These are phyloP conservation scores for Alternaria alternata DNA, from an alignment of 2,329 filamentous ascomycete species.

Conservation along the genomic window DNA sequence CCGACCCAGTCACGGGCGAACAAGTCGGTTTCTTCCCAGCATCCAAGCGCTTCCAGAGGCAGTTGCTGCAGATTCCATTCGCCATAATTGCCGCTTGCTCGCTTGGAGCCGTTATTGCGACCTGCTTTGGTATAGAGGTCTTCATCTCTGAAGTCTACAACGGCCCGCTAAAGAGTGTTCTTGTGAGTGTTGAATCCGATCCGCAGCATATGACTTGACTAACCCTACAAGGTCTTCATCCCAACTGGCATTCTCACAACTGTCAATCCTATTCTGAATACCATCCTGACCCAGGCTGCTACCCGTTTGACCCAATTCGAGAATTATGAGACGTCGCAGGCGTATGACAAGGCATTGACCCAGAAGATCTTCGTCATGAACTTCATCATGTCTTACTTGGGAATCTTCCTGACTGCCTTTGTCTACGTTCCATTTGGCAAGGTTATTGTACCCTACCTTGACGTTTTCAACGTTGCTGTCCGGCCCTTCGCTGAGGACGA, in stretches of 20 bases:
- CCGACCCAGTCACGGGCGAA: constrained; percentile 85
- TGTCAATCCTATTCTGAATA: constrained; percentile 78
- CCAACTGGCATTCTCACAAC: constrained; percentile 88
- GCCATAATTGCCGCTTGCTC: constrained; percentile 74
- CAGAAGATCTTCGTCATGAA: constrained; percentile 96
- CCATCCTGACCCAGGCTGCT: constrained; percentile 78
- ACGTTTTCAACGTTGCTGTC: constrained; percentile 79
- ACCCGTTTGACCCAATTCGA: constrained; percentile 81
- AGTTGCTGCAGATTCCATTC: constrained; percentile 86
- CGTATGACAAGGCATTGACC: constrained; percentile 83
- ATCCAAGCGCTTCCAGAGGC: constrained; percentile 75
- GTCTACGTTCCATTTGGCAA: constrained; percentile 93
- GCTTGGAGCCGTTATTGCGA: constrained; percentile 82
- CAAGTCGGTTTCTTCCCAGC: constrained; percentile 77
- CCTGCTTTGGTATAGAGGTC: constrained; percentile 91
- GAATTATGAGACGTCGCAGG: constrained; percentile 90
- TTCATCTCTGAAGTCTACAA: constrained; percentile 95
- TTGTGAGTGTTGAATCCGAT: constrained; percentile 65
- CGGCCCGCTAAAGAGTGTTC: constrained; percentile 83
- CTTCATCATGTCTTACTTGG: constrained; percentile 94
- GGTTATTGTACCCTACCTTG: constrained; percentile 82
- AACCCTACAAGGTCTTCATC: constrained; percentile 72
- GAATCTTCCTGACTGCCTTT: constrained; percentile 85
- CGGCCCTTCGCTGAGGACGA: constrained; percentile 78
- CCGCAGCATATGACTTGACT: background rate